These are phyloP conservation scores for Alternaria brassicae DNA, from an alignment of 2,329 filamentous ascomycete genomes.

Conservation along the genomic window DNA sequence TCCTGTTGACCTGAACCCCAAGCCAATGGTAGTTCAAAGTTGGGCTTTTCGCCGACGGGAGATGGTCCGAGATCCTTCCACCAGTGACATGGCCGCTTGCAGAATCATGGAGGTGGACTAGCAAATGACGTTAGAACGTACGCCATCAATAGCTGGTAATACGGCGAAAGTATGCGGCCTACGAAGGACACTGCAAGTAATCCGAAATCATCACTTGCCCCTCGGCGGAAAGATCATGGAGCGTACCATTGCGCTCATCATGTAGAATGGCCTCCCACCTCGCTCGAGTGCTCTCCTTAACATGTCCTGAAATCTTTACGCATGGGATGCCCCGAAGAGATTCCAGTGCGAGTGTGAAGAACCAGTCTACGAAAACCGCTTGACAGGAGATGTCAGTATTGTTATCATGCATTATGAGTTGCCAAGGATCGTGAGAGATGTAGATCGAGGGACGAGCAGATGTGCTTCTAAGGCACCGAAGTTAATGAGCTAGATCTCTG, in stretches of 20 bases:
- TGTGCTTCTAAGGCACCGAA: background rate
- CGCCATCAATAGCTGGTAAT: background rate
- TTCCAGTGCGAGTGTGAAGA: background rate
- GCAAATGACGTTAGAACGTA: background rate
- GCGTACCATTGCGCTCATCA: background rate
- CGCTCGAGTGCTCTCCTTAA: background rate
- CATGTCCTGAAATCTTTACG: background rate
- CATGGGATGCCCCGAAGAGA: background rate
- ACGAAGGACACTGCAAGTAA: background rate
- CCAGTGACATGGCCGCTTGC: background rate
- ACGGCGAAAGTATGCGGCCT: background rate
- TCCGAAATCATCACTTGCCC: background rate
- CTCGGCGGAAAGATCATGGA: background rate
- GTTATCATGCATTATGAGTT: too few relatives aligned
- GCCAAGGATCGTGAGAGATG: background rate
- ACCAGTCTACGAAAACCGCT: background rate
- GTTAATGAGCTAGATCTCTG: background rate
- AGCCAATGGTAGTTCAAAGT: background rate
- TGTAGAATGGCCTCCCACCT: background rate
- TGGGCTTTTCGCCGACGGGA: background rate
- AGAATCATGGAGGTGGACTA: background rate
- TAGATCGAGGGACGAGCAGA: background rate
- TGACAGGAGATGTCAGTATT: background rate
- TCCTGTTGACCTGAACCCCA: background rate
- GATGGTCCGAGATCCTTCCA: background rate